A percentile compares a stretch with the other conserved stretches of the same genome.
Evolutionary conservation across 805 yeast genomes (phyloP).

Genomic region (Candida insectalens): DNA sequence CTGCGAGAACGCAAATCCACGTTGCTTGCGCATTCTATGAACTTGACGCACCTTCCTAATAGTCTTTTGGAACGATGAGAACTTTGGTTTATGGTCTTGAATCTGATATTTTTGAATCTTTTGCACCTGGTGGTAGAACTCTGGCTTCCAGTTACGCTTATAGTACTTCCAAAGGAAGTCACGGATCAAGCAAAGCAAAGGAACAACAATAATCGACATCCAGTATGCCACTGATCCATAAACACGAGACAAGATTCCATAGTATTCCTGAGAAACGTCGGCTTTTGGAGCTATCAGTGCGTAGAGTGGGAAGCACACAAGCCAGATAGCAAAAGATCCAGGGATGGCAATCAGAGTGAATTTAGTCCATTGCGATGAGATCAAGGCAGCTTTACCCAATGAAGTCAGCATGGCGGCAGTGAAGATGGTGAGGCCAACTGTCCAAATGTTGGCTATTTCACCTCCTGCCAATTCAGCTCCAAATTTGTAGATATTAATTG

Average conservation of each 20-base stretch:
- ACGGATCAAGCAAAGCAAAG: conserved; percentile 69
- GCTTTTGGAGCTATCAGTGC: conserved; percentile 77
- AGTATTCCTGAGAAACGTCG: conserved; percentile 73
- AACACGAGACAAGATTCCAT: conserved; percentile 67
- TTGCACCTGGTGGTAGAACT: conserved; percentile 89
- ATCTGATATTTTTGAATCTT: conserved; percentile 93
- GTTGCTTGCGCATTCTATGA: conserved; percentile 93
- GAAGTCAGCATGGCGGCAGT: conserved; percentile 84
- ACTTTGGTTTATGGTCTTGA: conserved; percentile 89
- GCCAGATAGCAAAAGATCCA: conserved; percentile 82
- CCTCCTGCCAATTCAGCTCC: conserved; percentile 66
- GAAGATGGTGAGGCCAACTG: conserved; percentile 87
- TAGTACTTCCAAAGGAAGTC: conserved; percentile 93
- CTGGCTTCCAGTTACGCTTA: conserved; percentile 86
- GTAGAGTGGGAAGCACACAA: conserved; percentile 79
- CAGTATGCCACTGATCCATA: conserved; percentile 77
- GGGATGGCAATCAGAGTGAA: conserved; percentile 89
- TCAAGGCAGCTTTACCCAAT: conserved; percentile 88
- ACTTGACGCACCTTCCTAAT: conserved; percentile 96
- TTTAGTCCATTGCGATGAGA: conserved; percentile 91
- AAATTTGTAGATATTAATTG: conserved; percentile 55
- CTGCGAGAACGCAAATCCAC: conserved; percentile 98
- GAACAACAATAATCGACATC: conserved; percentile 70
- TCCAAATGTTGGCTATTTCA: conserved; percentile 76
- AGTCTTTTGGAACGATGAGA: conserved; percentile 95